Evolutionary conservation across 208 protist genomes (phyloP), one percentile per base, ranked within the genome.

Genomic region (Strigomonas culicis): DNA sequence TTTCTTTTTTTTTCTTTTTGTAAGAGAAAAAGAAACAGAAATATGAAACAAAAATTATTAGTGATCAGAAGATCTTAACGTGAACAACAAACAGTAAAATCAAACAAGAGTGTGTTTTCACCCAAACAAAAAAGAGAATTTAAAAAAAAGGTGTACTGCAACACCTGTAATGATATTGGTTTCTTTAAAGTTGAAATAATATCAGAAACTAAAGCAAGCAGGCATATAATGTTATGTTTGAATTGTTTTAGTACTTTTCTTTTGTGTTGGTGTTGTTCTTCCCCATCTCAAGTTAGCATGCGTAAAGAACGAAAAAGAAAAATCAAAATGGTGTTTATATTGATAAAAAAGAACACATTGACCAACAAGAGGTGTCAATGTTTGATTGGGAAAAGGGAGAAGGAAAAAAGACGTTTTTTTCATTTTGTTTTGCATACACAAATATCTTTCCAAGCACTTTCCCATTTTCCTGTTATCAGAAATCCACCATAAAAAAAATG

Each of bases 1-100:
- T 46, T 46, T 46, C 17, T 46, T 46, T 46, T 46, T 46, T 46
- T 46, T 46, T 46, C 17, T 46, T n/a, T n/a, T 46, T 46, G 22
- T 17, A 13, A 41, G 25, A 53, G 25, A 53, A 15, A 59, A 31
- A 36, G 17, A 43, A 21, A 59, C 10, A 43, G 27, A 41, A 59
- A 59, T 6, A 59, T 13, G 19, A 21, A 21, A 59, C 8, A 22
- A 36, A 28, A 39, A 47, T 47, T 21, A 47, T 47, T 21, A 47
- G 19, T n/a, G n/a, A n/a, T n/a, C n/a, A n/a, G n/a, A n/a, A n/a
- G n/a, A n/a, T n/a, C n/a, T n/a, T n/a, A n/a, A n/a, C n/a, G n/a
- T n/a, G n/a, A n/a, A n/a, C n/a, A n/a, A n/a, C n/a, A n/a, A n/a
- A n/a, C n/a, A n/a, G n/a, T n/a, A n/a, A n/a, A n/a, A n/a, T n/a